A percentile compares a stretch with the other conserved stretches of the same genome.
phyloP scores from a whole-genome alignment of 2,329 filamentous ascomycete genomes.

The Paecilomyces sp. region DNA sequence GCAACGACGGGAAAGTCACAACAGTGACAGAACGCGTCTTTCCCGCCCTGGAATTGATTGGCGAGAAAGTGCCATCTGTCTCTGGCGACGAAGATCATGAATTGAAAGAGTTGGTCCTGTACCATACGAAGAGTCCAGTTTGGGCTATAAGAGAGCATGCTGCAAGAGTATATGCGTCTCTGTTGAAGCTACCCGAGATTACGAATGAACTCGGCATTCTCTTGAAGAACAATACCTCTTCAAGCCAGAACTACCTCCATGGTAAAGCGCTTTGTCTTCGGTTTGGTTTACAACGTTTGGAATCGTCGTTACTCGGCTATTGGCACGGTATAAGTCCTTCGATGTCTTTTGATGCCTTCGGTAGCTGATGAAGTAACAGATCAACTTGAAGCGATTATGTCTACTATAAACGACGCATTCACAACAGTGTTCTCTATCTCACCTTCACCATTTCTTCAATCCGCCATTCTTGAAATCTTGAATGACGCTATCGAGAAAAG shows the following conservation, averaged over 20 bases:
- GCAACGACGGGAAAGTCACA: slow-evolving; percentile 18
- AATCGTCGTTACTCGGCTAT: slow-evolving; percentile 21
- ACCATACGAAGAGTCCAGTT: slow-evolving; percentile 35
- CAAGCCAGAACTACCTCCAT: slow-evolving; percentile 31
- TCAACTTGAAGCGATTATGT: slow-evolving; percentile 18
- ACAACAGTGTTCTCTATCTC: slow-evolving; percentile 18
- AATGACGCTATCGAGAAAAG: slow-evolving; percentile 28
- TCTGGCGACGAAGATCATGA: slow-evolving; percentile 23
- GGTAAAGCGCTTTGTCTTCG: slow-evolving; percentile 33
- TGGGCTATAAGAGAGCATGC: slow-evolving; percentile 43
- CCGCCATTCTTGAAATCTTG: slow-evolving; percentile 29
- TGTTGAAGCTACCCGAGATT: slow-evolving; percentile 26
- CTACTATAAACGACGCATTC: slow-evolving; percentile 18
- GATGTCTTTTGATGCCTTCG: slow-evolving; percentile 6
- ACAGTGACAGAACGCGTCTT: slow-evolving; percentile 37
- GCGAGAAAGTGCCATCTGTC: slow-evolving; percentile 33
- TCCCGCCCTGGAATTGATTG: slow-evolving; percentile 39
- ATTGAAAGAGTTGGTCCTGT: slow-evolving; percentile 24
- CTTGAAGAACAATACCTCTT: slow-evolving; percentile 10
- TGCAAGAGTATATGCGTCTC: slow-evolving; percentile 35
- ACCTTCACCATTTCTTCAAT: slow-evolving; percentile 27
- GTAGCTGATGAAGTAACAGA: slow-evolving; percentile 14
- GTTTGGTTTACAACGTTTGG: slow-evolving; percentile 30
- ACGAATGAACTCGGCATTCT: slow-evolving; percentile 20
- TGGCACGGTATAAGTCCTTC: slow-evolving; percentile 23